A percentile compares a stretch with the other conserved stretches of the same genome.
phyloP scores from a whole-genome alignment of 345 rosid genomes.

The Linum tenue region DNA sequence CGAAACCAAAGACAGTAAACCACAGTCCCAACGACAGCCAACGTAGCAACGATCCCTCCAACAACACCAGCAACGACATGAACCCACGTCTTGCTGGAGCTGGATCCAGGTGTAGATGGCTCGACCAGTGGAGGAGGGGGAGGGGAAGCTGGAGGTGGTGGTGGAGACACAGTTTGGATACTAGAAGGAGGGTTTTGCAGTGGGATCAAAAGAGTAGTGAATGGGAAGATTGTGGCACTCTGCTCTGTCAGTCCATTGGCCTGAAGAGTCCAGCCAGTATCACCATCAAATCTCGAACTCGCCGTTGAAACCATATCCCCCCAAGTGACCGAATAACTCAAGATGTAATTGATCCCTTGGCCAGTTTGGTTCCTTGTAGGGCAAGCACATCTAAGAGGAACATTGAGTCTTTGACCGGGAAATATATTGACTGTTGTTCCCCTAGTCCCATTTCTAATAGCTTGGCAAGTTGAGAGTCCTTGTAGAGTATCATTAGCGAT shows the following conservation, averaged over 20 bases:
- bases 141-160: conserved; percentile 17
- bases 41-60: conserved; percentile 34
- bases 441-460: conserved; percentile 35
- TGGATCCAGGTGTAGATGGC: conserved; percentile 9
- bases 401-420: conserved; percentile 27
- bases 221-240: conserved; percentile 9
- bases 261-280: conserved; percentile 15
- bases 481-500: conserved; percentile 56
- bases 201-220: conserved; percentile 29
- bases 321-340: conserved; percentile 16
- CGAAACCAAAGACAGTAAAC: conserved; percentile 26
- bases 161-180: conserved; percentile 22
- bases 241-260: conserved; percentile 20
- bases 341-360: conserved; percentile 23
- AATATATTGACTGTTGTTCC: conserved; percentile 14
- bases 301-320: conserved; percentile 1
- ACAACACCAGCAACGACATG: conserved; percentile 38
- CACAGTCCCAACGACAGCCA: conserved; percentile 14
- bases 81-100: conserved; percentile 47
- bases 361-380: conserved; percentile 30
- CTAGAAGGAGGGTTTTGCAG: conserved; percentile 22
- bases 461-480: conserved; percentile 78
- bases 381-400: conserved; percentile 44
- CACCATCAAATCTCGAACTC: conserved; percentile 16
- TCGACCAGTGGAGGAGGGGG: conserved; percentile 19